These are phyloP conservation scores for Filobasidium floriforme DNA, from an alignment of 768 basidiomycete species.

Conservation along the genomic window DNA sequence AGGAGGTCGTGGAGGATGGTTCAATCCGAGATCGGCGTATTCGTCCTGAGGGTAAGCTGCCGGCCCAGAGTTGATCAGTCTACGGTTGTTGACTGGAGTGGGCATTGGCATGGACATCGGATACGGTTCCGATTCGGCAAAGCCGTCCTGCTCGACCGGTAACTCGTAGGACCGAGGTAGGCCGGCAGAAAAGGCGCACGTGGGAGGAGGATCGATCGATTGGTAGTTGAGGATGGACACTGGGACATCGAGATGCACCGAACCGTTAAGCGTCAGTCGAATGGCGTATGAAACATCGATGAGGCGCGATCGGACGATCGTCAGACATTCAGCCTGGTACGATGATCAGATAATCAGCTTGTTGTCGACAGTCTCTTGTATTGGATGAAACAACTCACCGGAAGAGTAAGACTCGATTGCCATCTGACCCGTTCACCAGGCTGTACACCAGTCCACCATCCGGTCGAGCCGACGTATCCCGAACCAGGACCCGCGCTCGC, in stretches of 20 bases:
- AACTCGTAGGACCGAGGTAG: not conserved
- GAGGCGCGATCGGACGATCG: conserved; percentile 60
- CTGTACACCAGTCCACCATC: conserved; percentile 80
- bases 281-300: conserved; percentile 71
- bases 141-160: not conserved
- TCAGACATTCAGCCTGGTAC: conserved; percentile 59
- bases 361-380: not conserved
- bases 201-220: conserved; percentile 69
- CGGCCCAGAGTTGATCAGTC: too few species aligned
- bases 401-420: conserved; percentile 62
- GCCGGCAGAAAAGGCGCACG: conserved; percentile 6
- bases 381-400: conserved; percentile 52
- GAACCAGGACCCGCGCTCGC: conserved; percentile 58
- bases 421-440: conserved; percentile 59
- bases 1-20: not conserved
- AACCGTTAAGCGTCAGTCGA: conserved; percentile 58
- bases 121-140: not conserved
- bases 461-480: conserved; percentile 69
- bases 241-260: conserved; percentile 65
- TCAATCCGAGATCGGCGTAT: not conserved
- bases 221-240: conserved; percentile 72
- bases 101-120: not conserved
- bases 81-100: too few species aligned
- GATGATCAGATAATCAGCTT: not conserved
- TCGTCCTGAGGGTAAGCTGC: not conserved